Conservation (phyloP, 108 stramenopile genomes). For the Skeletonema tropicum region DNA sequence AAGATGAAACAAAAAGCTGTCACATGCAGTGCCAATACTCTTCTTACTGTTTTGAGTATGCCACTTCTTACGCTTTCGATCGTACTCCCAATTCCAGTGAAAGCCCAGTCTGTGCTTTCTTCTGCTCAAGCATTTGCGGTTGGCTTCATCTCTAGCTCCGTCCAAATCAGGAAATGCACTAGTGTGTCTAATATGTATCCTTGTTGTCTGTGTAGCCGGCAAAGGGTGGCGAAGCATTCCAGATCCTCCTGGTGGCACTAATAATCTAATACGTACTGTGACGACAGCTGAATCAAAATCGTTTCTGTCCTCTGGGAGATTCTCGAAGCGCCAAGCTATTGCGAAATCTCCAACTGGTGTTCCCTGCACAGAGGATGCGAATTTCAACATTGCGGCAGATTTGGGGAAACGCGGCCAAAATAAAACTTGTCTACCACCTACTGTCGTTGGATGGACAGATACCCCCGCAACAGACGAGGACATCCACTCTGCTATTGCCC, state of each 20-base stretch:
- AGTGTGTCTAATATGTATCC: conserved; percentile 9
- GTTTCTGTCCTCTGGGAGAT: conserved; percentile 19
- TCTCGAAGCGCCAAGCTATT: conserved; percentile 48
- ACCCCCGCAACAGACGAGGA: conserved; percentile 45
- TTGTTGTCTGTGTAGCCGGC: conserved; percentile 11
- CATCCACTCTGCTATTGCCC: conserved; percentile 56
- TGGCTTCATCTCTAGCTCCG: conserved; percentile 7
- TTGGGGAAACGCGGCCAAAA: conserved; percentile 46
- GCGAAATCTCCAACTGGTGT: conserved; percentile 27
- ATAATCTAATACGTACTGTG: conserved; percentile 24
- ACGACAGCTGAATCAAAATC: conserved; percentile 33
- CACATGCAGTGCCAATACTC: conserved; percentile 28
- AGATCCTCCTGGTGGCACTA: conserved; percentile 27
- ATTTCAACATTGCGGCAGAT: conserved; percentile 29
- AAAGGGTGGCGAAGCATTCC: conserved; percentile 26
- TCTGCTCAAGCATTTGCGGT: conserved; percentile 13
- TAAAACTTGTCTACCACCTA: conserved; percentile 32
- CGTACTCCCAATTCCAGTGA: conserved; percentile 41
- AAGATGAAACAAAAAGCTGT: conserved; percentile 3
- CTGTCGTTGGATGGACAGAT: conserved; percentile 25
- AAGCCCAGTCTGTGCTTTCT: conserved; percentile 30
- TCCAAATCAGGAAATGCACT: conserved; percentile 3
- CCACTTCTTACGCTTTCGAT: conserved; percentile 25
- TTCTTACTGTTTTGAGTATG: conserved; percentile 21
- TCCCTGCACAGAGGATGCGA: conserved; percentile 35